Conservation (phyloP, 345 rosid genomes). For the Adansonia digitata region DNA sequence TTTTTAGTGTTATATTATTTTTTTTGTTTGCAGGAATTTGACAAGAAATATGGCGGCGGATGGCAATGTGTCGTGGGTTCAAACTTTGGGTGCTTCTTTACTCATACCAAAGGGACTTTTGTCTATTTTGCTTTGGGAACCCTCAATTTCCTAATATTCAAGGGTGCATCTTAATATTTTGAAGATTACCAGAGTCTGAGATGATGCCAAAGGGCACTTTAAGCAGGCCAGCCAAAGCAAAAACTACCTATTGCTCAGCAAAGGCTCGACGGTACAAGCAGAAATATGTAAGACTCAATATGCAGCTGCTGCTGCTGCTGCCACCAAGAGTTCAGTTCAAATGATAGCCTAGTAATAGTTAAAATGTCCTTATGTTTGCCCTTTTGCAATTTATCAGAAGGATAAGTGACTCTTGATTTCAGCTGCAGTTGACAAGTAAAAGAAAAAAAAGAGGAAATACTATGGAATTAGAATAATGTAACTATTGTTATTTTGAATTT, state of each 20-base stretch:
- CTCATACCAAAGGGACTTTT: slow-evolving; percentile 42
- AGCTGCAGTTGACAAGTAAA: background rate
- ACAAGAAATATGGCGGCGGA: slow-evolving; percentile 35
- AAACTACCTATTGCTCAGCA: background rate
- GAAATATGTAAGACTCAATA: background rate
- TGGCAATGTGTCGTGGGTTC: slow-evolving; percentile 58
- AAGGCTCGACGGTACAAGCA: background rate
- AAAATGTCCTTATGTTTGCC: background rate
- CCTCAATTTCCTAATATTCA: slow-evolving; percentile 50
- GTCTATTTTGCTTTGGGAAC: slow-evolving; percentile 44
- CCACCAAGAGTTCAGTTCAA: background rate
- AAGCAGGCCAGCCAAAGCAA: background rate
- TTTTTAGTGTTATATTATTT: background rate
- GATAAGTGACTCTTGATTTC: background rate
- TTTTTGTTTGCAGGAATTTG: slow-evolving; percentile 34
- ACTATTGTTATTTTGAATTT: slow-evolving; percentile 5
- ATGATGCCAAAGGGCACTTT: background rate
- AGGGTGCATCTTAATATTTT: slow-evolving; percentile 31
- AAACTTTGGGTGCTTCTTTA: slow-evolving; percentile 46
- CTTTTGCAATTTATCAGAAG: background rate
- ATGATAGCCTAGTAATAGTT: slow-evolving; percentile 5
- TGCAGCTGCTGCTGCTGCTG: background rate
- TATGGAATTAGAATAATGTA: background rate
- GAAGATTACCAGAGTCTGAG: background rate
- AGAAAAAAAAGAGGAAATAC: background rate